These are phyloP conservation scores for Blastobotrys serpentis DNA, from an alignment of 1,139 yeast species.

Conservation along the genomic window DNA sequence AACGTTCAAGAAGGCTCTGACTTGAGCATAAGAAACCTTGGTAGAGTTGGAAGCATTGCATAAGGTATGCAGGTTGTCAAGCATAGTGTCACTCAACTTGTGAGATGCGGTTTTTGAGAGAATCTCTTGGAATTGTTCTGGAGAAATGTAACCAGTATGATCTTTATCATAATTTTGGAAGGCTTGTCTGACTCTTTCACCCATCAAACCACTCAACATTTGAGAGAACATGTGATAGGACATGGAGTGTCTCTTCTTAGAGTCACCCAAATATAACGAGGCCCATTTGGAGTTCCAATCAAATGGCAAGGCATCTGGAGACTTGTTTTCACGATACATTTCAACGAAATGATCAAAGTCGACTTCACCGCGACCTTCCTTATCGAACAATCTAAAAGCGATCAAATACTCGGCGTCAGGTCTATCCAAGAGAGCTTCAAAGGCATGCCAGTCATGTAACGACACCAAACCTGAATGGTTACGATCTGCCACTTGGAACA, in stretches of 20 bases:
- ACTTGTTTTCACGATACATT: conserved; percentile 38
- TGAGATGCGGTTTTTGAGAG: conserved; percentile 42
- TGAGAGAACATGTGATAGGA: conserved; percentile 46
- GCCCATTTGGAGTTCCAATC: conserved; percentile 48
- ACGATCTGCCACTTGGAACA: conserved; percentile 46
- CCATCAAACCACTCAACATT: conserved; percentile 46
- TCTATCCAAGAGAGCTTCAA: conserved; percentile 41
- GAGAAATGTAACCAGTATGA: conserved; percentile 43
- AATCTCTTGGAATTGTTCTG: conserved; percentile 44
- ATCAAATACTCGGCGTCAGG: conserved; percentile 52
- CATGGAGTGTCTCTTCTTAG: conserved; percentile 40
- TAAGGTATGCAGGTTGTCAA: conserved; percentile 41
- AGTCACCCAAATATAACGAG: conserved; percentile 42
- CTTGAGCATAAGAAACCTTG: conserved; percentile 44
- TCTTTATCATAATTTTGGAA: conserved; percentile 41
- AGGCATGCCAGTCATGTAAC: conserved; percentile 43
- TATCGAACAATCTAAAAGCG: conserved; percentile 45
- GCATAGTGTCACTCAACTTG: conserved; percentile 43
- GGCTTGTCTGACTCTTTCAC: conserved; percentile 49
- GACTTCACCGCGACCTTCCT: conserved; percentile 41
- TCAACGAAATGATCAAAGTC: conserved; percentile 43
- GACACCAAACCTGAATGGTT: conserved; percentile 36
- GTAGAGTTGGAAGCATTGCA: conserved; percentile 38
- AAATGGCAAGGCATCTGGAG: conserved; percentile 42
- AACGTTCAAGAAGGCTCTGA: conserved; percentile 46